These are phyloP conservation scores for Neovahlkampfia damariscottae DNA, from an alignment of 78 protist genomes.

Conservation along the genomic window DNA sequence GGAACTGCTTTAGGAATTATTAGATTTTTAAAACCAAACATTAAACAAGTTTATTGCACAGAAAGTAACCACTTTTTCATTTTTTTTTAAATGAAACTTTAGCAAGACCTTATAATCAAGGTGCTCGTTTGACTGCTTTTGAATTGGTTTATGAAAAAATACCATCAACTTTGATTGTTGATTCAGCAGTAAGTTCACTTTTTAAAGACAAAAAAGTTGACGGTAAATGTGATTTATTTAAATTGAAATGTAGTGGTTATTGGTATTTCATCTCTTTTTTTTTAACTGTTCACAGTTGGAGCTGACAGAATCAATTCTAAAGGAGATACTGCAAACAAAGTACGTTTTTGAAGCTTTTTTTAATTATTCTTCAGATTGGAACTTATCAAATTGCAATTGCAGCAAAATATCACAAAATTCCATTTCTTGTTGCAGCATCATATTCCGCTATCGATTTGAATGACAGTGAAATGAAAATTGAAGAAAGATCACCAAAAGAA, in stretches of 20 bases:
- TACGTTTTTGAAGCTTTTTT: too few species aligned
- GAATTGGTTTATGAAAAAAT: slow-evolving; percentile 37
- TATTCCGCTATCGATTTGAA: slow-evolving; percentile 30
- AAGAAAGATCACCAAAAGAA: slow-evolving; percentile 36
- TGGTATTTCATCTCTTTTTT: too few species aligned
- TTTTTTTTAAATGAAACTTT: too few species aligned
- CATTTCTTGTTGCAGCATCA: slow-evolving; percentile 58
- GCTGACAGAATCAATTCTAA: slow-evolving; percentile 51
- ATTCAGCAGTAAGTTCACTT: slow-evolving; percentile 14
- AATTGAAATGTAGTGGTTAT: too few species aligned
- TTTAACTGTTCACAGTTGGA: slow-evolving; percentile 48
- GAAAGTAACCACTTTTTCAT: too few species aligned
- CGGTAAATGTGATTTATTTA: too few species aligned
- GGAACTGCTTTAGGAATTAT: slow-evolving; percentile 63
- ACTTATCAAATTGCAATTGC: slow-evolving; percentile 42
- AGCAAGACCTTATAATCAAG: slow-evolving; percentile 60
- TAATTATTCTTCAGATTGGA: too few species aligned
- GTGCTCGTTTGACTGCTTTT: slow-evolving; percentile 45
- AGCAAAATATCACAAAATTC: slow-evolving; percentile 28
- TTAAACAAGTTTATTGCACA: slow-evolving; percentile 28
- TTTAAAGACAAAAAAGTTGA: not conserved
- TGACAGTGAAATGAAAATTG: slow-evolving; percentile 13
- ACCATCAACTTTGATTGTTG: slow-evolving; percentile 35
- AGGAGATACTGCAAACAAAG: slow-evolving; percentile 66
- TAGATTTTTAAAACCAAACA: slow-evolving; percentile 11